These are phyloP conservation scores for Sclerotinia spermophila DNA, from an alignment of 2,329 filamentous ascomycete species.

Conservation along the genomic window DNA sequence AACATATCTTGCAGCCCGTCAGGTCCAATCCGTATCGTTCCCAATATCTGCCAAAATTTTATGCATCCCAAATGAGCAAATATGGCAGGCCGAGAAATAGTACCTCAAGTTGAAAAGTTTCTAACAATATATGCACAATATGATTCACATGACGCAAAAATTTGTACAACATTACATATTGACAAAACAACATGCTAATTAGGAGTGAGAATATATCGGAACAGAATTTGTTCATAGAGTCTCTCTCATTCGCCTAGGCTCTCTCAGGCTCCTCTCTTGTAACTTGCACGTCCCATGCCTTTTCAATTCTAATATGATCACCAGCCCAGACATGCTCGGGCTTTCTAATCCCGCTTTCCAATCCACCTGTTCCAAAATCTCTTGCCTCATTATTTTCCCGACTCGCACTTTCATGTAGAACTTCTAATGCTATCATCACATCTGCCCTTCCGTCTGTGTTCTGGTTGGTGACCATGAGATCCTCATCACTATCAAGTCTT, in stretches of 20 bases:
- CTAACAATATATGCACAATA: neutral
- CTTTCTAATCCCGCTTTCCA: neutral
- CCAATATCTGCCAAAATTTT: neutral
- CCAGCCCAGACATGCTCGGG: neutral
- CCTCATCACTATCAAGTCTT: slow-evolving; percentile 2
- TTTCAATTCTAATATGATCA: slow-evolving; percentile 13
- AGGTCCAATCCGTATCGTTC: neutral
- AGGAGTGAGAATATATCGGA: neutral
- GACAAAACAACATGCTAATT: neutral
- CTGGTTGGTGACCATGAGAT: slow-evolving; percentile 1
- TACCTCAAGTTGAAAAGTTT: neutral
- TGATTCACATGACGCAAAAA: neutral
- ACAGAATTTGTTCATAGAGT: too few species aligned
- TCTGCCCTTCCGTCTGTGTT: neutral
- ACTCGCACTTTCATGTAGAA: neutral
- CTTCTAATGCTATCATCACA: neutral
- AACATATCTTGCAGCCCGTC: neutral
- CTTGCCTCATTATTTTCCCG: neutral
- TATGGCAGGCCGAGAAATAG: neutral
- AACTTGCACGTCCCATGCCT: slow-evolving; percentile 10
- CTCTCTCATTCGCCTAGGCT: neutral
- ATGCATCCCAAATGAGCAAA: neutral
- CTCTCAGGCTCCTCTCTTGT: neutral
- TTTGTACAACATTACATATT: neutral
- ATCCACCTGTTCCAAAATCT: neutral